Evolutionary conservation across 176 grass and related monocot genomes (phyloP).

Genomic region (Aegilops bicornis): DNA sequence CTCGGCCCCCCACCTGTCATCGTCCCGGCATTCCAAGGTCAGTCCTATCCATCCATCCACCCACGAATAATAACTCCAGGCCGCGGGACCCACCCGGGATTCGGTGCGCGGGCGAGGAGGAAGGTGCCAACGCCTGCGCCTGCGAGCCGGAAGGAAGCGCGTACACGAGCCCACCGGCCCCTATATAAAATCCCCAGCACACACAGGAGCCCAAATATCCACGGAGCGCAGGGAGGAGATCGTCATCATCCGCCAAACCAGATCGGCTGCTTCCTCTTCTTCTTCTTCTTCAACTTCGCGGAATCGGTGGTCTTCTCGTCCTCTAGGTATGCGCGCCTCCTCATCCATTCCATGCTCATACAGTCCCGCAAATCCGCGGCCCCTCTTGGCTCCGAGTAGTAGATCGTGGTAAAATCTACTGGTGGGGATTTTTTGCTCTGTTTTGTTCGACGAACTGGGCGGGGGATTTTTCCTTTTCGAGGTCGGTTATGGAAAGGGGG

Average conservation of each 20-base stretch:
- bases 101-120: neutral
- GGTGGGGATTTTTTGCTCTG: neutral
- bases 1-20: neutral
- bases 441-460: neutral
- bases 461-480: no score
- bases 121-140: neutral
- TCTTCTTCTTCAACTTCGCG: neutral
- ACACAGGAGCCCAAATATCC: neutral
- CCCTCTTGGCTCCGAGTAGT: neutral
- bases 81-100: neutral
- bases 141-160: neutral
- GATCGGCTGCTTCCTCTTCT: neutral
- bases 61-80: neutral
- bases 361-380: neutral
- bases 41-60: neutral
- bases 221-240: neutral
- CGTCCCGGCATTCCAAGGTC: fast-evolving
- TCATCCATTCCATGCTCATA: neutral
- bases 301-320: neutral
- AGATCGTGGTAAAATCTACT: neutral
- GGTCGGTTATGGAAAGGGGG: neutral
- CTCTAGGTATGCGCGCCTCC: neutral
- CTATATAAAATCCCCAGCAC: neutral
- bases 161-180: neutral
- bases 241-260: neutral